Base-by-base conservation (phyloP, 352 stramenopile species). In the Phytophthora europaea region DNA sequence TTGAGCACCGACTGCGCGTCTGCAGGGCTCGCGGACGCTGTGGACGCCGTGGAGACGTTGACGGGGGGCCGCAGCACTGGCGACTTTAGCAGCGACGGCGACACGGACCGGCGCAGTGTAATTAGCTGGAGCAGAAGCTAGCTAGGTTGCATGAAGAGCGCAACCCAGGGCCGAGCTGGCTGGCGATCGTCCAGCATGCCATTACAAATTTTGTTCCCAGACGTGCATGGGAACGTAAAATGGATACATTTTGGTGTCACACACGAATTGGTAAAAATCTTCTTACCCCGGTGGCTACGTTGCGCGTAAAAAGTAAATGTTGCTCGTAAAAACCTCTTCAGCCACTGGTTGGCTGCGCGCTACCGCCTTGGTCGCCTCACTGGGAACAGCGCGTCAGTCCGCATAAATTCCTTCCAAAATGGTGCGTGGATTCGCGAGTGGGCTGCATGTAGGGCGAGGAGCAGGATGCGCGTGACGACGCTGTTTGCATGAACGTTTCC, bases 341-440 rank as follows among this genome's bases (percentile, higher is more conserved):
- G 66, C 20, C 28, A 60, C 62, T 81, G 75, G 75, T 45, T 79
- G 70, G 63, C 61, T 76, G 62, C 63, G 43, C 53, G 13, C 65
- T 43, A 16, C 40, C 31, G 7, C 15, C 23, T 31, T 65, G 55
- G 31, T 38, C 61, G 38, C 55, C 50, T 65, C 34, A 48, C 13
- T 22, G 6, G 15, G 15, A 73, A 61, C 65, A 74, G 51, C 61
- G 61, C 38, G 52, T 74, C 71, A 79, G 71, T 82, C 72, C 67
- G 67, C 73, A 79, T 77, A 77, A 82, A 43, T 77, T 82, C 71
- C 75, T 82, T 79, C 61, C 55, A 79, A 79, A 77, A 82, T 82
- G 75, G 75, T 82, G 72, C 75, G 75, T 77, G 7, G 22, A 57
- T 43, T 43, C 8, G 22, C 65, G 16, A 8, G 28, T 33, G 8